phyloP scores from a whole-genome alignment of 2,329 filamentous ascomycete genomes.

The Penicillium sp. region DNA sequence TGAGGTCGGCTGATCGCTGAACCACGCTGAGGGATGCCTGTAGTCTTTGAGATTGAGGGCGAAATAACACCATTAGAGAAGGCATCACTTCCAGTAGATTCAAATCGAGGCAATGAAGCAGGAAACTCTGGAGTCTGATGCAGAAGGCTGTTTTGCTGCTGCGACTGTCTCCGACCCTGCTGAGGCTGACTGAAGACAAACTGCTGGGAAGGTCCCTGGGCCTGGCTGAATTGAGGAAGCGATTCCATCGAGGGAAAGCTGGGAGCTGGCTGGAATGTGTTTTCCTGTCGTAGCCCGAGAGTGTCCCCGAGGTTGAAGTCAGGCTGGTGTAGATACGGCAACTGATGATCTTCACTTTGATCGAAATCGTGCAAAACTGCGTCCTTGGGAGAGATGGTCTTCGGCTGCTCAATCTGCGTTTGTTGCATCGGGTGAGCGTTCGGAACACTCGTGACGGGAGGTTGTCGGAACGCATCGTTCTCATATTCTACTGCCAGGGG shows the following conservation, averaged over 20 bases:
- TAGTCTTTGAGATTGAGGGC: conserved; percentile 34
- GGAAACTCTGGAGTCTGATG: conserved; percentile 62
- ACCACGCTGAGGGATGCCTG: conserved; percentile 36
- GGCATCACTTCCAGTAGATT: conserved; percentile 62
- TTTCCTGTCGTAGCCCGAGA: conserved; percentile 44
- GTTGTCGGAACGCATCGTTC: conserved; percentile 40
- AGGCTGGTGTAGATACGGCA: conserved; percentile 67
- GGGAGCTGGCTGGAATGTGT: conserved; percentile 40
- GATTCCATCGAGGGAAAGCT: conserved; percentile 49
- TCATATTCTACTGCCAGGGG: conserved; percentile 60
- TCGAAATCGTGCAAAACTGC: conserved; percentile 80
- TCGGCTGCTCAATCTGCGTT: conserved; percentile 61
- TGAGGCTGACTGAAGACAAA: conserved; percentile 50
- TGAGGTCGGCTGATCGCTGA: conserved; percentile 58
- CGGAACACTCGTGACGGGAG: conserved; percentile 47
- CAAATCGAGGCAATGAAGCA: conserved; percentile 64
- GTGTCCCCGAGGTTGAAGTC: conserved; percentile 56
- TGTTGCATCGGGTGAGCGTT: conserved; percentile 33
- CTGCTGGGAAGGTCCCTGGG: conserved; percentile 55
- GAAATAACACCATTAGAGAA: conserved; percentile 42
- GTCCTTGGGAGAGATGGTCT: conserved; percentile 95
- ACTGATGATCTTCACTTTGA: conserved; percentile 69
- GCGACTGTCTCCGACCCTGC: conserved; percentile 29
- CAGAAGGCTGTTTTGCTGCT: conserved; percentile 38
- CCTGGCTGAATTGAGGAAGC: conserved; percentile 47